Evolutionary conservation across 2,329 filamentous ascomycete species (phyloP).

Genomic region (Cladosporium velox): DNA sequence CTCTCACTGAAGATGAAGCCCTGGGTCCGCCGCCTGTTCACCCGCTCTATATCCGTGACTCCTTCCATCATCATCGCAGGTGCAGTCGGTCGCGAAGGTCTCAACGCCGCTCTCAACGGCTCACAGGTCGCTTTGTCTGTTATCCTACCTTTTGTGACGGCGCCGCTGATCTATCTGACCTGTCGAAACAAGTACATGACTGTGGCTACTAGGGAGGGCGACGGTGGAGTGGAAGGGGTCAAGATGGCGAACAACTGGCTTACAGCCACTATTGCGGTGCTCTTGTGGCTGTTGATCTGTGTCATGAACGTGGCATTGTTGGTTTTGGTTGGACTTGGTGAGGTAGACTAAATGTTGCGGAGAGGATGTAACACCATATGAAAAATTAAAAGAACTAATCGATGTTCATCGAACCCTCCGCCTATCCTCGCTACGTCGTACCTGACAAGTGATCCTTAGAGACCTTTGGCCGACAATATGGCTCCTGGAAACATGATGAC

Average conservation of each 20-base stretch:
- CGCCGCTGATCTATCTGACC: conserved; percentile 83
- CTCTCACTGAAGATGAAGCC: conserved; percentile 72
- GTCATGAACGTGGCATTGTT: conserved; percentile 78
- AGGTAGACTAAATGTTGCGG: background rate
- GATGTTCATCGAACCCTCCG: background rate
- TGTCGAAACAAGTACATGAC: conserved; percentile 79
- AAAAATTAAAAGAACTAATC: background rate
- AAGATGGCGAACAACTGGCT: conserved; percentile 75
- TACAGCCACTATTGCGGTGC: conserved; percentile 57
- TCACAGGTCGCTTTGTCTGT: conserved; percentile 78
- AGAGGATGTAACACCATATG: background rate
- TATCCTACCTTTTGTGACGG: conserved; percentile 78
- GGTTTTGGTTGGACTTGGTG: conserved; percentile 63
- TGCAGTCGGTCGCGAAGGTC: conserved; percentile 69
- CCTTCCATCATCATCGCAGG: conserved; percentile 82
- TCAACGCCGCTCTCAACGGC: conserved; percentile 71
- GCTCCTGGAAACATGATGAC: background rate
- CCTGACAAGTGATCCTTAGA: background rate
- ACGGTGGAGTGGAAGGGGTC: conserved; percentile 22
- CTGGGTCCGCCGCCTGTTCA: conserved; percentile 77
- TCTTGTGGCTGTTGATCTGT: conserved; percentile 73
- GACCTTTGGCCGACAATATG: background rate
- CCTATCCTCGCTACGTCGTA: background rate
- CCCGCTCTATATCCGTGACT: conserved; percentile 76
- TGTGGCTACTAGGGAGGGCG: conserved; percentile 44